A percentile compares a stretch with the other conserved stretches of the same genome.
phyloP scores from a whole-genome alignment of 129 eudicot genomes.

The Smallanthus sonchifolius region DNA sequence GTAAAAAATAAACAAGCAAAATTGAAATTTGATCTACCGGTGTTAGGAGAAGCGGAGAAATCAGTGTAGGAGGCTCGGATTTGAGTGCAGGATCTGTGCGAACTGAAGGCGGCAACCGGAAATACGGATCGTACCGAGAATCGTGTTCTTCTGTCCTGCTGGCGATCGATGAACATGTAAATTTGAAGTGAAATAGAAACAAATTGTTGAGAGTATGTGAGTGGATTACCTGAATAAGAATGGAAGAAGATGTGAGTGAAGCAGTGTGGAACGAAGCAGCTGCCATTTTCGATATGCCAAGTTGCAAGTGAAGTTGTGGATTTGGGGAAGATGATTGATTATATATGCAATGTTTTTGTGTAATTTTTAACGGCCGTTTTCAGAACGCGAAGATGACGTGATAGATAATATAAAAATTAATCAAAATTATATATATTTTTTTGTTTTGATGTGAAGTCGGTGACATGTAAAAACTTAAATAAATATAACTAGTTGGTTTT shows the following conservation, averaged over 20 bases:
- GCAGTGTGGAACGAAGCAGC: constrained; percentile 52
- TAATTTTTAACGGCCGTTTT: no score
- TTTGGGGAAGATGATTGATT: constrained; percentile 21
- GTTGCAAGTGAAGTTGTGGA: constrained; percentile 8
- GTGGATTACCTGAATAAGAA: constrained; percentile 51
- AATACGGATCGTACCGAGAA: constrained; percentile 35
- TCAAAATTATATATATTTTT: no score
- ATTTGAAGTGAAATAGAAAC: background rate
- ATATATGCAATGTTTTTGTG: background rate
- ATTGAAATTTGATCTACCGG: constrained; percentile 35
- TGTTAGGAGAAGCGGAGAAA: constrained; percentile 66
- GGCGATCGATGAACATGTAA: background rate
- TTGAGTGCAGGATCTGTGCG: constrained; percentile 36
- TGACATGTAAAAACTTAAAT: no score
- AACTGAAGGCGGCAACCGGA: constrained; percentile 31
- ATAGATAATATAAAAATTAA: no score
- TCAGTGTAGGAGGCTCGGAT: constrained; percentile 56
- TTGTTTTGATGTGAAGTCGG: no score
- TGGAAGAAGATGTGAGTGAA: constrained; percentile 54
- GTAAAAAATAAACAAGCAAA: background rate
- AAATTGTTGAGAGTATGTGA: background rate
- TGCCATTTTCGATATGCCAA: constrained; percentile 46
- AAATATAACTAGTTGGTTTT: no score
- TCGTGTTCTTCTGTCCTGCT: constrained; percentile 42
- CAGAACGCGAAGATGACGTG: no score